Evolutionary conservation across 2,329 filamentous ascomycete species (phyloP), one percentile per base, ranked within the genome.

Genomic region (Trichothecium roseum): DNA sequence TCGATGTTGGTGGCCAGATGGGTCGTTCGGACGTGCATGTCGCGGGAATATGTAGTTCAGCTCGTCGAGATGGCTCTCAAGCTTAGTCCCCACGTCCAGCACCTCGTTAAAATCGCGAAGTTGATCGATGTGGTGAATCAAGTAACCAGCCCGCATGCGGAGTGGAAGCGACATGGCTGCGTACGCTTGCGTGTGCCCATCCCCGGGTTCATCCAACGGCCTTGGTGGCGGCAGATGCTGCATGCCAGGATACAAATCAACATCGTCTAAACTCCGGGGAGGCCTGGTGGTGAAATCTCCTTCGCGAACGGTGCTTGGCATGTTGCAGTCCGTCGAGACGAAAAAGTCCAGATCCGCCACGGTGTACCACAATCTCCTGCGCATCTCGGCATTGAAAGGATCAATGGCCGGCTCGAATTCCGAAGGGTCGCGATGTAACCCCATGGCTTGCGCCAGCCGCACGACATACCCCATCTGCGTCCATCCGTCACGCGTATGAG

Each of bases 381-480:
- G 56, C 40, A 67, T 59, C 49, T 75, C 71, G n/a, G 63, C 64
- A 30, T 64, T 58, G 44, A 72, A 74, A 0, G 67, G 57, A 5
- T 60, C 56, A 35, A 74, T 64, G 20, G 64, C 60, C 4, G 59
- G 55, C 18, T 62, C 57, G 37, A 68, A 72, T 42, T 75, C 71
- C 12, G 65, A 65, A 3, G 71, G 69, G 36, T 75, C 71, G 4
- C 70, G 62, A 43, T 75, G 71, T 32, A 75, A 54, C 3, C 70
- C 71, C 69, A 75, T 74, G 3, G 65, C 68, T 69, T 74, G 74
- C 20, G 69, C 71, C 57, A 71, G 68, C 13, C 71, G 65, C 5
- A 73, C 62, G 29, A 74, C 64, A 35, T 64, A 62, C 5, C 71
- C 71, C n/a, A 74, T 53, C 37, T 72, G 66, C 12, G 64, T 62